Evolutionary conservation across 192 early-diverging fungal genomes (phyloP).

Genomic region (Pilaira anomala): DNA sequence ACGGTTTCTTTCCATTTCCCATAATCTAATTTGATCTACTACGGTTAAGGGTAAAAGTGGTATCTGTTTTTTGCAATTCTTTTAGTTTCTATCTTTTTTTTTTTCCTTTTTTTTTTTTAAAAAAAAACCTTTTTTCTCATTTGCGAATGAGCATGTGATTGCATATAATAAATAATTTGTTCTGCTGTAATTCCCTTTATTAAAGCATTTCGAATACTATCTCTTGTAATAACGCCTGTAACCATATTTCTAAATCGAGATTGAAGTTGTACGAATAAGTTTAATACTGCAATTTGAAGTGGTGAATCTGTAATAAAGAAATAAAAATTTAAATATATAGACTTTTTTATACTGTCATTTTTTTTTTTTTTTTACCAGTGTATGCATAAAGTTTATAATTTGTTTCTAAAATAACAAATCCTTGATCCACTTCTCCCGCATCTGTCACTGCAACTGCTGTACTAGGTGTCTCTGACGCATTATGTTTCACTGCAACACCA

Average conservation of each 20-base stretch:
- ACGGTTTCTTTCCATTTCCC: slow-evolving; percentile 94
- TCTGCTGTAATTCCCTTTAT: slow-evolving; percentile 89
- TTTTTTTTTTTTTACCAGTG: slow-evolving; percentile 53
- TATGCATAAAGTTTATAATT: slow-evolving; percentile 96
- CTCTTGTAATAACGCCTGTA: slow-evolving; percentile 80
- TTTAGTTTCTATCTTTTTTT: not conserved
- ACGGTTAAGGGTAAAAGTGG: slow-evolving; percentile 89
- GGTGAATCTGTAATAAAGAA: slow-evolving; percentile 61
- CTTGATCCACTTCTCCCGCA: slow-evolving; percentile 49
- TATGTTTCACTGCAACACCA: slow-evolving; percentile 35
- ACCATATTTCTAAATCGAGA: slow-evolving; percentile 92
- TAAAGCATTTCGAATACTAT: slow-evolving; percentile 80
- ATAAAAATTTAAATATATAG: not conserved
- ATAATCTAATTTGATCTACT: slow-evolving; percentile 91
- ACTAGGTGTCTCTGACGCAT: slow-evolving; percentile 20
- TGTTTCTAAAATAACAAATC: slow-evolving; percentile 93
- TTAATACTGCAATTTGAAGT: slow-evolving; percentile 90
- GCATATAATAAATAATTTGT: slow-evolving; percentile 91
- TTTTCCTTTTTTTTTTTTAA: not conserved
- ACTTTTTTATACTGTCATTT: not conserved
- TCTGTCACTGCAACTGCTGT: slow-evolving; percentile 31
- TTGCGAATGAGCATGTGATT: slow-evolving; percentile 87
- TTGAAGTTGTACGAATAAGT: slow-evolving; percentile 82
- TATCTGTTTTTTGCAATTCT: slow-evolving; percentile 25
- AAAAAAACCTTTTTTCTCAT: slow-evolving; percentile 66